Conservation (phyloP, 108 stramenopile species). For the Asterionellopsis glacialis region DNA sequence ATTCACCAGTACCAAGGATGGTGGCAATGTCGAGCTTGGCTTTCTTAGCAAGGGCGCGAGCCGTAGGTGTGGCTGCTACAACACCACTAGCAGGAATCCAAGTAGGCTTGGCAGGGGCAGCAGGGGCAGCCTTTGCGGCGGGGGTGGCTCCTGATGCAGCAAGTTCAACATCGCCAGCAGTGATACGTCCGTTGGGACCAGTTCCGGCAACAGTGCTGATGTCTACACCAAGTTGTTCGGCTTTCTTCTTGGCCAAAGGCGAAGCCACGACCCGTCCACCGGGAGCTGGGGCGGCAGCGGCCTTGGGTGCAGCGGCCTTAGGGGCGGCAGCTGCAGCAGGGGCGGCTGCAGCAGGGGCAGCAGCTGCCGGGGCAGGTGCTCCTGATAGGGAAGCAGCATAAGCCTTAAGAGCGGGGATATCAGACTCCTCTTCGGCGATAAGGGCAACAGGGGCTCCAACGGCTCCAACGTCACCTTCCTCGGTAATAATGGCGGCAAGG, state of each 20-base stretch:
- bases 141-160: slow-evolving; percentile 64
- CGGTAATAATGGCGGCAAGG: slow-evolving; percentile 90
- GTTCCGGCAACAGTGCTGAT: slow-evolving; percentile 83
- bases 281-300: slow-evolving; percentile 44
- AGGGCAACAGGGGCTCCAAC: slow-evolving; percentile 92
- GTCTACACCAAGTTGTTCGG: slow-evolving; percentile 82
- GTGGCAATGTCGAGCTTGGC: slow-evolving; percentile 81
- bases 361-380: slow-evolving; percentile 40
- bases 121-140: slow-evolving; percentile 35
- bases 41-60: slow-evolving; percentile 74
- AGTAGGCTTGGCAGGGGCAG: slow-evolving; percentile 61
- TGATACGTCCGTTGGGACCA: slow-evolving; percentile 90
- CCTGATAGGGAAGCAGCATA: slow-evolving; percentile 69
- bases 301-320: slow-evolving; percentile 46
- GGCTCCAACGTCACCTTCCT: slow-evolving; percentile 83
- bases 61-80: slow-evolving; percentile 74
- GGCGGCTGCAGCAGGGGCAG: slow-evolving; percentile 39
- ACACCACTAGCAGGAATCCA: slow-evolving; percentile 88
- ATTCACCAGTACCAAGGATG: slow-evolving; percentile 87
- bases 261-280: slow-evolving; percentile 91
- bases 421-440: slow-evolving; percentile 76
- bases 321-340: slow-evolving; percentile 55
- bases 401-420: slow-evolving; percentile 76
- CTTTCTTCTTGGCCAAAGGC: slow-evolving; percentile 91
- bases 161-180: slow-evolving; percentile 62